Conservation (phyloP, 2,329 filamentous ascomycete genomes). For the Peltaster fructicola region DNA sequence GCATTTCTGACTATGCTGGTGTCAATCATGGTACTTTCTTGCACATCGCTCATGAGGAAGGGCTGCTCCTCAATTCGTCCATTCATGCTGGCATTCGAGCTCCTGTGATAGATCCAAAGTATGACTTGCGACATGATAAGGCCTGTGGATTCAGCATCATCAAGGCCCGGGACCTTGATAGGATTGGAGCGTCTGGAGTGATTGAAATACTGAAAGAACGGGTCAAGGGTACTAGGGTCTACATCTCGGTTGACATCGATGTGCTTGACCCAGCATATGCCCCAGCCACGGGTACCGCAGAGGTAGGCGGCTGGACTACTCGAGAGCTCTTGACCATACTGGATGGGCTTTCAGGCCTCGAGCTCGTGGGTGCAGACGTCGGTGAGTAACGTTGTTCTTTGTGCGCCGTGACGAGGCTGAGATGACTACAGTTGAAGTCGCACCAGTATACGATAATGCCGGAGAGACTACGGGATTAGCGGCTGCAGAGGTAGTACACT, state of each 20-base stretch:
- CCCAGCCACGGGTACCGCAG: conserved; percentile 40
- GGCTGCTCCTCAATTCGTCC: conserved; percentile 39
- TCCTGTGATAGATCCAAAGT: conserved; percentile 30
- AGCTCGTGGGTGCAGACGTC: conserved; percentile 42
- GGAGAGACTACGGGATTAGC: conserved; percentile 40
- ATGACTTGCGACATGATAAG: conserved; percentile 38
- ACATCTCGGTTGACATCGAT: conserved; percentile 40
- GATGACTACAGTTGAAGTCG: conserved; percentile 40
- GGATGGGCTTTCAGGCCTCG: conserved; percentile 38
- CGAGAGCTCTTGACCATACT: conserved; percentile 41
- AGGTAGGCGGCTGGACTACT: conserved; percentile 44
- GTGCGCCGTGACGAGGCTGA: not conserved
- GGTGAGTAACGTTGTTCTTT: conserved; percentile 16
- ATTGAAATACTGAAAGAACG: conserved; percentile 32
- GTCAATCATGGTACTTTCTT: conserved; percentile 46
- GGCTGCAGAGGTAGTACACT: conserved; percentile 36
- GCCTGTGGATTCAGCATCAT: conserved; percentile 42
- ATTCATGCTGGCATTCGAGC: conserved; percentile 46
- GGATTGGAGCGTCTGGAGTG: conserved; percentile 28
- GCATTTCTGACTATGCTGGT: conserved; percentile 41
- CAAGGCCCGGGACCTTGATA: conserved; percentile 37
- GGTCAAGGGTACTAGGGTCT: conserved; percentile 35
- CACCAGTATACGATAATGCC: conserved; percentile 43
- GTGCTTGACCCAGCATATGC: conserved; percentile 37
- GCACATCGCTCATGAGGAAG: conserved; percentile 45